Evolutionary conservation across 805 yeast genomes (phyloP), one percentile per base, ranked within the genome.

Genomic region (Nakazawaea wyomingensis): DNA sequence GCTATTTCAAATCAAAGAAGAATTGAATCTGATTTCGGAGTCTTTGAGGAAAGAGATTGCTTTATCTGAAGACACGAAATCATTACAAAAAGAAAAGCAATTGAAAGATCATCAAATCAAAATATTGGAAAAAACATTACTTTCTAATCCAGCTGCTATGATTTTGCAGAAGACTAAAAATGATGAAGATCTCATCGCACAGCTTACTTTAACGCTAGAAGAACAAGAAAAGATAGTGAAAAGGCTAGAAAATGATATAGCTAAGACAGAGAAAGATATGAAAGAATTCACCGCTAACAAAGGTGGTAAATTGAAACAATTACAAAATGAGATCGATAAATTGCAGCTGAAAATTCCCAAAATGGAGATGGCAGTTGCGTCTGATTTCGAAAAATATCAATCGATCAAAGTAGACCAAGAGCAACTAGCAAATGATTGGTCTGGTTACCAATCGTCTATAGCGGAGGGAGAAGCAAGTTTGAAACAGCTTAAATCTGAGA

Each of bases 201-300:
- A 51, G 0, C 64, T 84, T 18, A 55, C 64, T 16, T 51, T 54
- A 4, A 57, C 62, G 18, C 69, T 81, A 4, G 41, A 50, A 1
- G 60, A 60, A 5, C 68, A 72, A 14, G 56, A 64, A 16, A 49
- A 54, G 2, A 52, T 59, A 13, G 57, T 67, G 4, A 41, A 51
- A 1, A 53, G 52, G 3, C 68, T 66, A 31, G 57, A 66, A 26
- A 45, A 44, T 0, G 84, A 81, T 22, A 73, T 85, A 10, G 50
- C 53, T 3, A 56, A 57, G 6, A 80, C 85, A 41, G 85, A 85
- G 54, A 73, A 66, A 14, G 98, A 93, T 58, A 85, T 89, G 66
- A 69, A 72, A 41, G 98, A 93, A 53, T 91, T 89, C 57, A 78
- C 75, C 46, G 66, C 66, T 34, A 84, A 95, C 58, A 90, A 89